Evolutionary conservation across 2,329 filamentous ascomycete genomes (phyloP), one percentile per base, ranked within the genome.

Genomic region (Colletotrichum echinochloae): DNA sequence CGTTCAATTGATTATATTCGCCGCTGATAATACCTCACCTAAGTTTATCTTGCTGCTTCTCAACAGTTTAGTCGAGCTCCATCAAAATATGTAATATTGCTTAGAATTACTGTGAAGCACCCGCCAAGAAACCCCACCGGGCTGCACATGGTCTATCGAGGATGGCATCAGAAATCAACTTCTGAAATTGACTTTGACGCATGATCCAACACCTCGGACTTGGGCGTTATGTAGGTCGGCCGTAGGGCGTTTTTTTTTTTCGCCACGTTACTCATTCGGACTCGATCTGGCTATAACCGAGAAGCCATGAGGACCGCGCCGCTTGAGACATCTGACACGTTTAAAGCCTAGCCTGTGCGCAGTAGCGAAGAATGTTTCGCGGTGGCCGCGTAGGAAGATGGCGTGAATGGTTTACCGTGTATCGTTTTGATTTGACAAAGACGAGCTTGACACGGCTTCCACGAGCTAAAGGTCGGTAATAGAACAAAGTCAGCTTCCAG

Each of bases 301-400:
- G 54, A 52, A 44, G 51, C 51, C 35, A 20, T 51, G n/a, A 11
- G 56, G 41, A 20, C 37, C 51, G 67, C 39, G 37, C 33, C 41
- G 52, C n/a, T 23, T 65, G 66, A 69, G 60, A 64, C 65, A 39
- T 39, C 30, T 11, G 54, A 44, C 26, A 64, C 60, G 54, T 65
- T 56, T 39, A 41, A 26, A 60, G 65, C 20, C 55, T 65, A 70
- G 69, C 48, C 37, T 37, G 54, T 26, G 28, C 20, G 33, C 33
- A 48, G 30, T 26, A 41, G 20, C 48, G 41, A 37, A 51, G 18
- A 14, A 63, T 69, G 69, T 71, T 66, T 70, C 41, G 41, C 39
- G 69, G 60, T 48, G 41, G 33, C 56, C 54, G 60, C 48, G 30
- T 41, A 49, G 54, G 41, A 60, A 70, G 60, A 70, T 55, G 60